A percentile compares a stretch with the other conserved stretches of the same genome.
Conservation (phyloP, 2,329 filamentous ascomycete genomes). For the Phyllosticta citriasiana region DNA sequence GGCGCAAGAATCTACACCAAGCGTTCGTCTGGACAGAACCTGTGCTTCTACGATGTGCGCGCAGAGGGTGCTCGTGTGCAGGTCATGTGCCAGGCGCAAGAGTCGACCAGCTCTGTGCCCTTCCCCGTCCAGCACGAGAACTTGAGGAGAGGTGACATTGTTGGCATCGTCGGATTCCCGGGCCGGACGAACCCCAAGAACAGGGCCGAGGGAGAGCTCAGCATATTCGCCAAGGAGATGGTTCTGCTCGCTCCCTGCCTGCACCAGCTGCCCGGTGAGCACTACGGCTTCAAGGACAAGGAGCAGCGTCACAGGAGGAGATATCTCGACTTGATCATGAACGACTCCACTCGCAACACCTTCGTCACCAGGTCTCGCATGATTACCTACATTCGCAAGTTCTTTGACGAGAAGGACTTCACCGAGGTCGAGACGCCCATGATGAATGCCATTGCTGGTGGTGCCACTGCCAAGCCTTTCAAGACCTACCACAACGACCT, state of each 20-base stretch:
- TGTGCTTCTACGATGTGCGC: slow-evolving; percentile 84
- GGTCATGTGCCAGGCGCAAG: slow-evolving; percentile 82
- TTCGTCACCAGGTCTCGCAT: slow-evolving; percentile 83
- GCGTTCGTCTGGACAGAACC: slow-evolving; percentile 60
- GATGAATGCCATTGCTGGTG: slow-evolving; percentile 92
- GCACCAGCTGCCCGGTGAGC: slow-evolving; percentile 79
- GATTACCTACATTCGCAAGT: slow-evolving; percentile 76
- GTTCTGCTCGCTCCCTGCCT: slow-evolving; percentile 81
- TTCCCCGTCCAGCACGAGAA: slow-evolving; percentile 87
- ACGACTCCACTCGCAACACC: slow-evolving; percentile 72
- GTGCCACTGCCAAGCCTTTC: slow-evolving; percentile 92
- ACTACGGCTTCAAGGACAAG: slow-evolving; percentile 91
- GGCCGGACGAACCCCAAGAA: slow-evolving; percentile 84
- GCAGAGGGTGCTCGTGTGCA: slow-evolving; percentile 71
- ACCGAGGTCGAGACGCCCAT: slow-evolving; percentile 94
- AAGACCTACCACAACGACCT: slow-evolving; percentile 93
- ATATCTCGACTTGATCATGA: slow-evolving; percentile 95
- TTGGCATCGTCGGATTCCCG: slow-evolving; percentile 77
- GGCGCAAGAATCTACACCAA: slow-evolving; percentile 86
- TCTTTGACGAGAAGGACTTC: slow-evolving; percentile 81
- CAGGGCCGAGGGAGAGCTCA: slow-evolving; percentile 80
- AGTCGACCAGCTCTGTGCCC: slow-evolving; percentile 55
- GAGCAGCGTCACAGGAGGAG: slow-evolving; percentile 89
- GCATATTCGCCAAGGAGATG: slow-evolving; percentile 83
- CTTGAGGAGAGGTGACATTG: slow-evolving; percentile 82